Evolutionary conservation across 495 filamentous ascomycete species (phyloP).

Genomic region (Penicillium egyptiacum): DNA sequence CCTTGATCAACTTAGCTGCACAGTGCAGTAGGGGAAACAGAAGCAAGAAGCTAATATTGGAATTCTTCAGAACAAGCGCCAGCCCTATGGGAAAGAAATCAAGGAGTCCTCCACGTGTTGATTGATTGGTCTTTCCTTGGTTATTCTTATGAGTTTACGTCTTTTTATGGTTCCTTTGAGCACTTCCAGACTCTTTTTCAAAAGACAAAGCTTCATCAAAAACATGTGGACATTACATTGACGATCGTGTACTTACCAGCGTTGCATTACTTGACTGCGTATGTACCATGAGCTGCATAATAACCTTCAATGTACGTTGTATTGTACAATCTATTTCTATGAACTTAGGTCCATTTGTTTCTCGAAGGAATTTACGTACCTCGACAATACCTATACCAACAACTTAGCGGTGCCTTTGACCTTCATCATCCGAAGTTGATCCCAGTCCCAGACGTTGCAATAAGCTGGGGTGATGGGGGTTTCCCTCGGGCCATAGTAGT

Average conservation of each 20-base stretch:
- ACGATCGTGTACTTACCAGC: constrained; percentile 6
- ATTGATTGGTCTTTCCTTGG: constrained; percentile 18
- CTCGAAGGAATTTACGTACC: too few relatives aligned
- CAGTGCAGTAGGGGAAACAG: neutral
- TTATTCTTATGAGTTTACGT: constrained; percentile 1
- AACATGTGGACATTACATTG: constrained; percentile 6
- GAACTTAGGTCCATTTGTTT: too few relatives aligned
- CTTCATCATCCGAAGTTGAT: too few relatives aligned
- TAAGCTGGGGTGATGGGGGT: too few relatives aligned
- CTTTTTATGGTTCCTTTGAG: constrained; percentile 2
- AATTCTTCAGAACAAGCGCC: constrained; percentile 18
- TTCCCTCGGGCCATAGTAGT: too few relatives aligned
- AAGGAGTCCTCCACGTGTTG: constrained; percentile 38
- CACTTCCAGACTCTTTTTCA: neutral
- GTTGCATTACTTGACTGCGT: constrained; percentile 10
- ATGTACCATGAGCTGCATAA: neutral
- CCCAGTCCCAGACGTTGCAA: too few relatives aligned
- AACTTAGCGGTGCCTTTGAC: too few relatives aligned
- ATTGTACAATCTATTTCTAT: neutral
- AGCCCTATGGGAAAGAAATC: constrained; percentile 28
- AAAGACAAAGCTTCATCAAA: neutral
- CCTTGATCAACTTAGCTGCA: neutral
- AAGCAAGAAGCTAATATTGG: neutral
- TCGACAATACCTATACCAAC: too few relatives aligned
- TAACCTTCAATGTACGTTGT: neutral